Evolutionary conservation across 2,329 filamentous ascomycete genomes (phyloP), one percentile per base, ranked within the genome.

Genomic region (Venturia oleaginea): DNA sequence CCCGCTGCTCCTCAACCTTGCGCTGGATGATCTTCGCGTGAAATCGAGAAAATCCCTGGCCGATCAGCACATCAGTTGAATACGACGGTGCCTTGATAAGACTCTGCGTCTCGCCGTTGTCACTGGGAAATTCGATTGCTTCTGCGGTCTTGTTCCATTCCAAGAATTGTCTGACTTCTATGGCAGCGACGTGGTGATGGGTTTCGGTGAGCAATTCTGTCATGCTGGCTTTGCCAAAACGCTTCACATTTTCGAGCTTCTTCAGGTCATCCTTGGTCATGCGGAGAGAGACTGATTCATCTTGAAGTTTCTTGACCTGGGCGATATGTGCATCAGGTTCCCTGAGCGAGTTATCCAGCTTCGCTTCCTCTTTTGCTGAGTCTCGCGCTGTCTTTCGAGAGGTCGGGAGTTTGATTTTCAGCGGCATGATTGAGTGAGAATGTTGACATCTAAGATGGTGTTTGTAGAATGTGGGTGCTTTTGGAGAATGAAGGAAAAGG

Each of bases 121-220:
- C 15, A 22, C 13, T 57, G 15, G 51, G 51, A 34, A 57, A n/a
- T 17, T 57, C 51, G 2, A 34, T 19, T 10, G 27, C 30, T 57
- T 34, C 51, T 57, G 51, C 24, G 13, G 51, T 57, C 51, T 37
- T 57, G 27, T 57, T 57, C 51, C 51, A 57, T 22, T 57, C 51
- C 51, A 57, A 34, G 11, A 57, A 57, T 57, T 57, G 51, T 27
- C 34, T 57, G 51, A 57, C 51, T 27, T 57, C 51, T 1, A 57
- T 27, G 17, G 51, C 51, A 57, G 51, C 51, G 5, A 57, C 51
- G 24, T 57, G 51, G 24, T 57, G 51, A 27, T 34, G 51, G 30
- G 30, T 34, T 7, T 34, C 51, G 15, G 15, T 11, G 3, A 57
- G 51, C n/a, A 57, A 13, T n/a, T n/a, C 51, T n/a, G 17, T 57